Evolutionary conservation across 305 asterid genomes (phyloP).

Genomic region (Andrographis paniculata): DNA sequence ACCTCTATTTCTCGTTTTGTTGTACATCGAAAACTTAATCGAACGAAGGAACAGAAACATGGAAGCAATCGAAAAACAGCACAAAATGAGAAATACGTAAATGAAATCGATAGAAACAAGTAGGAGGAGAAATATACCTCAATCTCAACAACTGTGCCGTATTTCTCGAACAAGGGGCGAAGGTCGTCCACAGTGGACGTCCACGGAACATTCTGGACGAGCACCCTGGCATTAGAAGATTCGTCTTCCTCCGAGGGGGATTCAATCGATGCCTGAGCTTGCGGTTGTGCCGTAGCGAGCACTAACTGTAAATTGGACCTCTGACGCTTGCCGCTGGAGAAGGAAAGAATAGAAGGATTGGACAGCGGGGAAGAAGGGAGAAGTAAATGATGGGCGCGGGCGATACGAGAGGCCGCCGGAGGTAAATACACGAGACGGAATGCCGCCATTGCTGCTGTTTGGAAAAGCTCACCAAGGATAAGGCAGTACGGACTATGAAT

Average conservation of each 20-base stretch:
- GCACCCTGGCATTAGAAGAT: constrained; percentile 44
- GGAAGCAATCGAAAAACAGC: background rate
- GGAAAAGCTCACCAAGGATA: background rate
- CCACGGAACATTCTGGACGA: constrained; percentile 88
- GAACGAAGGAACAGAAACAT: constrained; percentile 2
- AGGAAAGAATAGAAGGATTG: constrained; percentile 10
- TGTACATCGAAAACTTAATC: constrained; percentile 69
- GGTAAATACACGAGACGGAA: constrained; percentile 23
- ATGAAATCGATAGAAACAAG: background rate
- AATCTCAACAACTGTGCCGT: constrained; percentile 63
- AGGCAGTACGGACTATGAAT: no score
- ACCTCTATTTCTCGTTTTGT: constrained; percentile 77
- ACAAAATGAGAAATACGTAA: constrained; percentile 9
- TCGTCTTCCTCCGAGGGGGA: constrained; percentile 29
- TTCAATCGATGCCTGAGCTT: constrained; percentile 22
- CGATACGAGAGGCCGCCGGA: constrained; percentile 23
- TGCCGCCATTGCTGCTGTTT: constrained; percentile 26
- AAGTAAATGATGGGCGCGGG: constrained; percentile 19
- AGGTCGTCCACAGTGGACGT: constrained; percentile 52
- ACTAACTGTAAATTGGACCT: constrained; percentile 26
- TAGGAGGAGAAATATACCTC: constrained; percentile 36
- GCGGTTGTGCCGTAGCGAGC: constrained; percentile 23
- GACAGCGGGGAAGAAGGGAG: background rate
- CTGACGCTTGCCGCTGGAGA: constrained; percentile 19
- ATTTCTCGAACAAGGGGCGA: constrained; percentile 62